These are phyloP conservation scores for Coprinellus aureogranulatus DNA, from an alignment of 768 basidiomycete genomes.

Conservation along the genomic window DNA sequence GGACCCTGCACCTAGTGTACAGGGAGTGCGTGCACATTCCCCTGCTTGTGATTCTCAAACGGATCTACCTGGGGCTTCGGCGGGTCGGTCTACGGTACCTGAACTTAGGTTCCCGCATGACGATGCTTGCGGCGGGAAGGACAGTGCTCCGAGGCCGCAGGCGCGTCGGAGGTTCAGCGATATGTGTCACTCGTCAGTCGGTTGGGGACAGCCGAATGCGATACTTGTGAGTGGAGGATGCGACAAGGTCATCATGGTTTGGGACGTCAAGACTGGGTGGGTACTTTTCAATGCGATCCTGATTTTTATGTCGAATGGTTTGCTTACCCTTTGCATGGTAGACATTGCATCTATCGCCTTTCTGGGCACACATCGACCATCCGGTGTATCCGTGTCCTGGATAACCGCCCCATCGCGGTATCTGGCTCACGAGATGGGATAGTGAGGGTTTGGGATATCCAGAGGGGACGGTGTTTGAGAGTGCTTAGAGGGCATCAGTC, in stretches of 20 bases:
- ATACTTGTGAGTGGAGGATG: constrained; percentile 91
- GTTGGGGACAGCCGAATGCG: constrained; percentile 85
- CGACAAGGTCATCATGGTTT: constrained; percentile 87
- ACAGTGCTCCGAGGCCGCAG: not conserved
- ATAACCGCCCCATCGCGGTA: constrained; percentile 84
- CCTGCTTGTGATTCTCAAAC: too few species aligned
- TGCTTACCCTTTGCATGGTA: constrained; percentile 14
- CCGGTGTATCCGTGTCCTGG: constrained; percentile 83
- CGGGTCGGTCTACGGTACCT: too few species aligned
- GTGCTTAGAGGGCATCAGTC: constrained; percentile 73
- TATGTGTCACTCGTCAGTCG: constrained; percentile 66
- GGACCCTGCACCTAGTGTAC: constrained; percentile 16
- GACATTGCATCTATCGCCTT: constrained; percentile 73
- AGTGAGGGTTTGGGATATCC: constrained; percentile 91
- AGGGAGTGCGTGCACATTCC: too few species aligned
- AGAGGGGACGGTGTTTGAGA: constrained; percentile 64
- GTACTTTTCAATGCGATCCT: too few species aligned
- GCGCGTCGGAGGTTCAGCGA: constrained; percentile 41
- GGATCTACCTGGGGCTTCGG: too few species aligned
- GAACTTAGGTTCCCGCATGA: too few species aligned
- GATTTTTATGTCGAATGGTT: too few species aligned
- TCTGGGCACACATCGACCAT: constrained; percentile 88
- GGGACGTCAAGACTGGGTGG: constrained; percentile 86
- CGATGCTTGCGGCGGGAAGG: too few species aligned
- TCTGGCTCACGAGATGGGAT: constrained; percentile 87